These are phyloP conservation scores for Skeletonema marinoi DNA, from an alignment of 108 stramenopile genomes.

Conservation along the genomic window DNA sequence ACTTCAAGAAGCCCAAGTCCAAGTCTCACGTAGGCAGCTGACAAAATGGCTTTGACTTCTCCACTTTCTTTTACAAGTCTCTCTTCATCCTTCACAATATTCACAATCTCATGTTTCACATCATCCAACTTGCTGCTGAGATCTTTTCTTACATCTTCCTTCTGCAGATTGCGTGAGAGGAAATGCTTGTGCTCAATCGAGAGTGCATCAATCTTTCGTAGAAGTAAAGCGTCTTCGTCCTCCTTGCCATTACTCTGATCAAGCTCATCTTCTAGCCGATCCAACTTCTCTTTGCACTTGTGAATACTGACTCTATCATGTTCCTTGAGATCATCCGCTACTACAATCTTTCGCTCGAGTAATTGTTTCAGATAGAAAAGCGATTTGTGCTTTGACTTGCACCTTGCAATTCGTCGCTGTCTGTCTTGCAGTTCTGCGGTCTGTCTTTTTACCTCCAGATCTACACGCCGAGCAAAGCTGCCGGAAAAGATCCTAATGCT, in stretches of 20 bases:
- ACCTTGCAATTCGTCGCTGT: neutral
- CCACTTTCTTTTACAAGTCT: neutral
- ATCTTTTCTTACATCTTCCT: neutral
- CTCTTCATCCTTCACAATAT: neutral
- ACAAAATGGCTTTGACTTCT: neutral
- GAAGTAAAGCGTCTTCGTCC: neutral
- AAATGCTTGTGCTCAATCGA: neutral
- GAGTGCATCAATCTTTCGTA: neutral
- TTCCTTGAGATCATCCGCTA: neutral
- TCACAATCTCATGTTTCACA: neutral
- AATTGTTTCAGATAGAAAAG: neutral
- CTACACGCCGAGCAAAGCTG: neutral
- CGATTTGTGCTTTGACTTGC: neutral
- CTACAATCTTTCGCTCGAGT: neutral
- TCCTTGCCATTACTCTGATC: neutral
- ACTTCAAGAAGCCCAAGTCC: neutral
- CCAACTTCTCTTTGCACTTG: neutral
- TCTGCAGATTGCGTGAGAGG: neutral
- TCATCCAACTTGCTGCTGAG: neutral
- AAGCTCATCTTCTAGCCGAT: neutral
- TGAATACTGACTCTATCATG: neutral
- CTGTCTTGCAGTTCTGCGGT: neutral
- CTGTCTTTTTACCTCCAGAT: neutral
- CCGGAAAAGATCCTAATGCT: neutral
- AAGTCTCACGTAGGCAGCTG: neutral